These are phyloP conservation scores for Saccharomyces hybrid DNA, from an alignment of 1,139 yeast genomes.

Conservation along the genomic window DNA sequence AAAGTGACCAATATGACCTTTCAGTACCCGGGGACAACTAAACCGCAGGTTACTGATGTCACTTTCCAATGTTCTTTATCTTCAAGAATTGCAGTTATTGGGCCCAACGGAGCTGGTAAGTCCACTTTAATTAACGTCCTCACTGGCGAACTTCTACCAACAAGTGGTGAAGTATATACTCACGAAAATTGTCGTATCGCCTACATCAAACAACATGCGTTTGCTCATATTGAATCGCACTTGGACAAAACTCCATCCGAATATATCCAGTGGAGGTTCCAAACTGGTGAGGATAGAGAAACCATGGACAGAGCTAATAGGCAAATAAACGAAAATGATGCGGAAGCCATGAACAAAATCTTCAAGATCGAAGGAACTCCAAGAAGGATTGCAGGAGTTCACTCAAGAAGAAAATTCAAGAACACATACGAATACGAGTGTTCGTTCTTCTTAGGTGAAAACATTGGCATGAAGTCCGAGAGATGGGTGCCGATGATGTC, in stretches of 20 bases:
- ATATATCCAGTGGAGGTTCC: slow-evolving; percentile 99
- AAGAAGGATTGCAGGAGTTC: slow-evolving; percentile 91
- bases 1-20: slow-evolving; percentile 91
- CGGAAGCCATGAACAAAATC: slow-evolving; percentile 96
- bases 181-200: slow-evolving; percentile 99
- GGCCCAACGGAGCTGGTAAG: slow-evolving; percentile 99
- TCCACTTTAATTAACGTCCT: slow-evolving; percentile 94
- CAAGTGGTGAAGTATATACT: slow-evolving; percentile 93
- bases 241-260: slow-evolving; percentile 98
- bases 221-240: slow-evolving; percentile 96
- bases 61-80: slow-evolving; percentile 97
- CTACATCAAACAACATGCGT: slow-evolving; percentile 98
- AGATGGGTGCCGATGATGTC: slow-evolving; percentile 99
- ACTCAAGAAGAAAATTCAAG: slow-evolving; percentile 98
- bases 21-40: slow-evolving; percentile 97
- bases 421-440: slow-evolving; percentile 98
- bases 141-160: slow-evolving; percentile 98
- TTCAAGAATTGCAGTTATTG: slow-evolving; percentile 98
- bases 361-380: slow-evolving; percentile 96
- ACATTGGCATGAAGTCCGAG: slow-evolving; percentile 96
- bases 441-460: slow-evolving; percentile 92
- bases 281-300: slow-evolving; percentile 99
- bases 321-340: slow-evolving; percentile 92
- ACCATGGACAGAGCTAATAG: slow-evolving; percentile 99
- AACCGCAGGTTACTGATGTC: slow-evolving; percentile 83